Base-by-base conservation (phyloP, 176 grass and related monocot genomes). In the Oryza meyeriana region DNA sequence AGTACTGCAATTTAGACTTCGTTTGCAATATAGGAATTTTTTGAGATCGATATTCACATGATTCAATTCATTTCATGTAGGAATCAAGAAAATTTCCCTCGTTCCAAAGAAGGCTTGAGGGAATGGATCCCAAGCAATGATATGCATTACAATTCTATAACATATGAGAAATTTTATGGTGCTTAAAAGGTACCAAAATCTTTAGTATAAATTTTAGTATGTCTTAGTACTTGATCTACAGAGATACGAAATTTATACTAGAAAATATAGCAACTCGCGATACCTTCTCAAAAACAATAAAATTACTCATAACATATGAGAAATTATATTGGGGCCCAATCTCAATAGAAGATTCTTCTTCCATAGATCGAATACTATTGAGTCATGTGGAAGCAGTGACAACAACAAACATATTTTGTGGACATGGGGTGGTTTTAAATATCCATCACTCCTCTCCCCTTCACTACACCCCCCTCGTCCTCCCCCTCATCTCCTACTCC, bases 381-480 rank as follows among this genome's bases (percentile, higher is more conserved):
- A 55, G 16, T 74, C 78, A 82, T 75, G 84, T 87, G 45, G 78
- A 73, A 77, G 55, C 74, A 77, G 57, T 78, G 81, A 22, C 28
- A 77, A 50, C 48, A 41, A 42, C 24, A 24, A 59, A 59, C 22
- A 25, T 27, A 47, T 87, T 65, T 24, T 78, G 84, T 84, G 84
- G 81, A 70, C 72, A 77, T 71, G 39, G 57, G 82, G 68, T 71
- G 12, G 77, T 79, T 79, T 87, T 85, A 90, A 90, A 89, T 87
- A 93, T 34, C 87, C 80, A 82, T 85, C 91, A 66, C 77, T 78
- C 72, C 72, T 65, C 61, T 79, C 48, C 77, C 29, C 70, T 74
- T 80, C 74, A 24, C n/a, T n/a, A n/a, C 63, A 75, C 61, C 50
- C 72, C 47, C 42, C 40, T n/a, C 48, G 61, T 35, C 16, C 8